phyloP scores from a whole-genome alignment of 2,329 filamentous ascomycete species.

The Sporothrix brasiliensis region DNA sequence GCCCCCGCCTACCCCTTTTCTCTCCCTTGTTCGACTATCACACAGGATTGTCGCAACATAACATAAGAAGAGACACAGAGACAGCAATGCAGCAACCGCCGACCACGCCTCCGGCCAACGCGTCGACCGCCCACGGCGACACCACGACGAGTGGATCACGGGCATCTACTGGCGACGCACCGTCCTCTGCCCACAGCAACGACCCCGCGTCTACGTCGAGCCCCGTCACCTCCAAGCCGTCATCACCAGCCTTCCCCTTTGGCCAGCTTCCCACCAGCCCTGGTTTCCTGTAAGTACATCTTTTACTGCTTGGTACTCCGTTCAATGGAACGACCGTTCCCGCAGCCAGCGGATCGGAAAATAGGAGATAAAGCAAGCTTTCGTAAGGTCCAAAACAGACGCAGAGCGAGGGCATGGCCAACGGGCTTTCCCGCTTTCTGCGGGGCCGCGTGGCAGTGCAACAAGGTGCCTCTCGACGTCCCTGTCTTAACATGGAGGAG shows the following conservation, averaged over 20 bases:
- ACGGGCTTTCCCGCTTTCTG: constrained; percentile 34
- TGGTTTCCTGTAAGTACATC: constrained; percentile 13
- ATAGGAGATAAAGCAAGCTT: not conserved
- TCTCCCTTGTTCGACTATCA: not conserved
- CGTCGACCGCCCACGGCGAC: constrained; percentile 5
- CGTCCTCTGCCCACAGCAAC: constrained; percentile 7
- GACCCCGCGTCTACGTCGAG: constrained; percentile 25
- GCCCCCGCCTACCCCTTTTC: not conserved
- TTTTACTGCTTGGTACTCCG: not conserved
- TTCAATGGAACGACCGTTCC: constrained; percentile 6
- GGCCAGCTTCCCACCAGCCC: constrained; percentile 23
- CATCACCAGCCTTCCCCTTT: constrained; percentile 2
- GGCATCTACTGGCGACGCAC: not conserved
- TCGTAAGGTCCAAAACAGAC: not conserved
- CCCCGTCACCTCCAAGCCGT: not conserved
- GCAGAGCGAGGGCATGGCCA: constrained; percentile 19
- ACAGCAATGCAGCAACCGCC: constrained; percentile 16
- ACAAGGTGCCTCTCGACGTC: constrained; percentile 1
- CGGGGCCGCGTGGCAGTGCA: constrained; percentile 37
- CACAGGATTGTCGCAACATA: not conserved
- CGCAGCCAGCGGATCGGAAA: constrained; percentile 7
- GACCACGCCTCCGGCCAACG: constrained; percentile 18
- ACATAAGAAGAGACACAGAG: not conserved
- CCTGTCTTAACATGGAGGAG: not conserved
- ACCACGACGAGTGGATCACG: not conserved